A percentile compares a stretch with the other conserved stretches of the same genome.
Evolutionary conservation across 345 rosid species (phyloP).

Genomic region (Citrus sinensis): DNA sequence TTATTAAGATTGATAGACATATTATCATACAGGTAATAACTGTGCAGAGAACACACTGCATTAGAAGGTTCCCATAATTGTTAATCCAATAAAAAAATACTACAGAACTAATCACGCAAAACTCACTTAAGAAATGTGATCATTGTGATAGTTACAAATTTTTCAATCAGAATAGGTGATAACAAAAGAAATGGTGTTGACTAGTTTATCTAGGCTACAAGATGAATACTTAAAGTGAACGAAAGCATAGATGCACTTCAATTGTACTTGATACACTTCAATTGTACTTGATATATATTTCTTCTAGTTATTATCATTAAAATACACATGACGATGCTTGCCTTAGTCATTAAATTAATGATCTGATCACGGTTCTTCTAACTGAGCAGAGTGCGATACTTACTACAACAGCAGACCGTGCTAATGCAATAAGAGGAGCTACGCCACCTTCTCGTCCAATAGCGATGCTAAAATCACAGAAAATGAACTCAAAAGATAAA

Average conservation of each 20-base stretch:
- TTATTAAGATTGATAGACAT: background rate
- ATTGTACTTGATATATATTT: background rate
- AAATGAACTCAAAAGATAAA: background rate
- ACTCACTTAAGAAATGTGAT: background rate
- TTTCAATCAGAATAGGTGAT: background rate
- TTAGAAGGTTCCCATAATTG: background rate
- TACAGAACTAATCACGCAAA: background rate
- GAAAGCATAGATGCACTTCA: background rate
- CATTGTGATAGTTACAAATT: background rate
- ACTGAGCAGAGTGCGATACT: constrained; percentile 8
- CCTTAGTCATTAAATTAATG: background rate
- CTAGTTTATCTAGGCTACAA: background rate
- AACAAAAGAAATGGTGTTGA: background rate
- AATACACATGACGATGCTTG: background rate
- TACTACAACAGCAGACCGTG: constrained; percentile 30
- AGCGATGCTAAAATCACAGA: constrained; percentile 28
- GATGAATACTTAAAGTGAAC: background rate
- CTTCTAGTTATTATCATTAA: background rate
- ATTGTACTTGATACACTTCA: background rate
- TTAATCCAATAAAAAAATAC: background rate
- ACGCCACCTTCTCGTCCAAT: constrained; percentile 45
- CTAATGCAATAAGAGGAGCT: constrained; percentile 36
- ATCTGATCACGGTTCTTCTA: background rate
- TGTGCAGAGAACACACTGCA: background rate
- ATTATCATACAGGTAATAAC: background rate